Evolutionary conservation across 345 rosid genomes (phyloP), one percentile per base, ranked within the genome.

Genomic region (Jatropha curcas): DNA sequence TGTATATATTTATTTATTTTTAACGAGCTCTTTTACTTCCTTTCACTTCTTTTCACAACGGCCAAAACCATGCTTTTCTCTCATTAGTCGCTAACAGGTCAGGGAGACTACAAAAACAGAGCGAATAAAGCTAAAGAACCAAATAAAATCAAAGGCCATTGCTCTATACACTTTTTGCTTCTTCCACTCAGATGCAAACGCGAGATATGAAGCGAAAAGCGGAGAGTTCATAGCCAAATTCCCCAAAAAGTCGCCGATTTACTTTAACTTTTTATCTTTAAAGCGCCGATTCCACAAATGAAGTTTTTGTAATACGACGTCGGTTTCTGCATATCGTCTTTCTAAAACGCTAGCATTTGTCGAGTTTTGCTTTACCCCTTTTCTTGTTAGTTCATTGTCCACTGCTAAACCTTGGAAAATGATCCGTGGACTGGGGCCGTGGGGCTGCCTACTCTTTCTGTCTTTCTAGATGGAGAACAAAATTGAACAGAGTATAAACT

Each of bases 41-140:
- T 77, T 77, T 57, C 73, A 68, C 77, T 60, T 60, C 73, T 68
- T 77, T 73, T 68, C 57, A 55, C 70, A 77, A 68, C 74, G 43
- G 71, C 81, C 77, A 77, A 77, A 73, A 53, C 70, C 19, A 1
- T 77, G 37, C 70, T 73, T 77, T 71, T 74, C 58, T 60, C 69
- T 67, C 70, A 68, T 30, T 4, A 6, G 70, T 72, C 77, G 10
- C 77, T 58, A 5, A 27, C 71, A 24, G 14, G n/a, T 22, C 71
- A 24, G 2, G 17, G 0, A 20, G 4, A n/a, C 34, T 51, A 0
- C 20, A 24, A 53, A 1, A 64, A 17, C 4, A 27, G 0, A 24
- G 24, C 31, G 34, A 77, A 59, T 66, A 72, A 71, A 71, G 72
- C 11, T 13, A 12, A 30, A 50, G 70, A 41, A 27, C 35, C 13